Evolutionary conservation across 2,329 filamentous ascomycete species (phyloP).

Genomic region (Bipolaris zeicola): DNA sequence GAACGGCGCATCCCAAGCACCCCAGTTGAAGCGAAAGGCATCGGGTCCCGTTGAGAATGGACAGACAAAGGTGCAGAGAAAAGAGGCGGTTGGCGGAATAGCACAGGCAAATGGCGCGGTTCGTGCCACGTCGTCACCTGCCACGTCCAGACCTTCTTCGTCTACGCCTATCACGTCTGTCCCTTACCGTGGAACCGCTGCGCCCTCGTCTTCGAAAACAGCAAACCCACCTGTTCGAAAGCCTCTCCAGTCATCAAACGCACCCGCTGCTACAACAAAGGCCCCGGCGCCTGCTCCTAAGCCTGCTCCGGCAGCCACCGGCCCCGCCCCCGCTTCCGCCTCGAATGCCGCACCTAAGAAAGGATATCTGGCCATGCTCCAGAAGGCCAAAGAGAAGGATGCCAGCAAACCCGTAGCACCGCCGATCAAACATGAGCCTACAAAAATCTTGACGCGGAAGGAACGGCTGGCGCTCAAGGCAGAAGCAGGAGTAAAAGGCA

Average conservation of each 20-base stretch:
- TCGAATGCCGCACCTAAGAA: slow-evolving; percentile 64
- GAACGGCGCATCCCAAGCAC: slow-evolving; percentile 41
- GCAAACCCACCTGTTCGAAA: slow-evolving; percentile 32
- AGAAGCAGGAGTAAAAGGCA: slow-evolving; percentile 49
- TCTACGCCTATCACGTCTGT: slow-evolving; percentile 30
- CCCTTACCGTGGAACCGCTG: slow-evolving; percentile 49
- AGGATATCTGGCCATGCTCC: slow-evolving; percentile 75
- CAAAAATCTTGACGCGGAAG: slow-evolving; percentile 67
- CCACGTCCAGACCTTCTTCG: slow-evolving; percentile 30
- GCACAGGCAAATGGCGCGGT: slow-evolving; percentile 33
- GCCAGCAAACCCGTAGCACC: slow-evolving; percentile 58
- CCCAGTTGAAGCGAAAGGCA: slow-evolving; percentile 50
- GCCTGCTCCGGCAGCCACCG: slow-evolving; percentile 24
- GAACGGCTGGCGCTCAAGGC: slow-evolving; percentile 55
- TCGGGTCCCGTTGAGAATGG: slow-evolving; percentile 40
- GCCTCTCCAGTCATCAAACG: slow-evolving; percentile 23
- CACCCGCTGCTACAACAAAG: slow-evolving; percentile 25
- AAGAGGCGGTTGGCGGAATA: slow-evolving; percentile 33
- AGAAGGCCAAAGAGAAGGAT: slow-evolving; percentile 68
- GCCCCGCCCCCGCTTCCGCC: slow-evolving; percentile 33
- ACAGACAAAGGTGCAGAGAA: slow-evolving; percentile 43
- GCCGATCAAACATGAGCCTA: slow-evolving; percentile 75
- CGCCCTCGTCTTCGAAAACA: slow-evolving; percentile 31
- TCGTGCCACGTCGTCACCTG: slow-evolving; percentile 32
- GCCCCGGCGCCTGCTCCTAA: slow-evolving; percentile 28